Evolutionary conservation across 1,284 basidiomycete species (phyloP).

Genomic region (Afroboletus lepidellus): DNA sequence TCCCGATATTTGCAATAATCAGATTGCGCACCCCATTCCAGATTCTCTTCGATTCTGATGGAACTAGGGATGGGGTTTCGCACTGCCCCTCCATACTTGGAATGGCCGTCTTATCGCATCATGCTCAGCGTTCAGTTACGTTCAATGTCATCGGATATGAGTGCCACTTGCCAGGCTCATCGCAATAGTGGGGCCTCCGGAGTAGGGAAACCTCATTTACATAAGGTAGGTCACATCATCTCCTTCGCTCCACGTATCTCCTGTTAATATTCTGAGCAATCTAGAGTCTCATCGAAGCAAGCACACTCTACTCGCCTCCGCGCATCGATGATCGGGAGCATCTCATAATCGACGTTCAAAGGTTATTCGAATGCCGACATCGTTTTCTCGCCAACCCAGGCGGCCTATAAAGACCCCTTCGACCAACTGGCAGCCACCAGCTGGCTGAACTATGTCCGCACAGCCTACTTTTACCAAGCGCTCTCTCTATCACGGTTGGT

Average conservation of each 20-base stretch:
- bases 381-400: neutral
- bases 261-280: neutral
- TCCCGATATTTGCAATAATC: neutral
- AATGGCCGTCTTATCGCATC: neutral
- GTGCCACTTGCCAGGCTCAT: neutral
- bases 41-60: neutral
- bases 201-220: too few species aligned
- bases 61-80: neutral
- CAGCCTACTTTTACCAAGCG: neutral
- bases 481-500: neutral
- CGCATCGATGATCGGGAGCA: neutral
- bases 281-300: neutral
- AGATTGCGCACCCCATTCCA: neutral
- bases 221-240: neutral
- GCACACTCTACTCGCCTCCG: neutral
- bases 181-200: neutral
- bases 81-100: neutral
- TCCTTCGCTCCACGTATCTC: neutral
- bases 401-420: neutral
- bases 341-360: neutral
- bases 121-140: neutral
- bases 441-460: neutral
- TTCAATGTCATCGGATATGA: neutral
- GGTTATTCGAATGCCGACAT: too few species aligned
- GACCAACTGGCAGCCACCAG: too few species aligned